Percentiles rank a stretch among this genome's conserved stretches.
Conservation (phyloP, 257 asterid species). For the Vinca minor region DNA sequence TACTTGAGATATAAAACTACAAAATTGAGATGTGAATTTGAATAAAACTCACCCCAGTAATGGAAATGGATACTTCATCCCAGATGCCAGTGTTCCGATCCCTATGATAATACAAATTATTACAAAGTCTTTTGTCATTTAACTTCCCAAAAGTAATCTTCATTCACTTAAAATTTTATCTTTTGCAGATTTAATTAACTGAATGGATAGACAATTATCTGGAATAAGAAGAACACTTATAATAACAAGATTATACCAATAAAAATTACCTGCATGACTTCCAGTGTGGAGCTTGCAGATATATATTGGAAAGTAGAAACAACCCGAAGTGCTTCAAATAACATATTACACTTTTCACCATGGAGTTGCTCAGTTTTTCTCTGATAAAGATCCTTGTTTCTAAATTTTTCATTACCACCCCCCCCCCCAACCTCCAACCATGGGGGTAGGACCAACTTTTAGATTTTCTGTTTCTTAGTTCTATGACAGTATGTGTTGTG, state of each 20-base stretch:
- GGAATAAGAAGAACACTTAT: neutral
- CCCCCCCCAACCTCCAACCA: too few relatives aligned
- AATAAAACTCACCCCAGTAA: constrained; percentile 73
- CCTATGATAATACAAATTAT: constrained; percentile 36
- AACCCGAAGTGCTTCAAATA: neutral
- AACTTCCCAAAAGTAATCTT: neutral
- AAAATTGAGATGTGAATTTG: constrained; percentile 3
- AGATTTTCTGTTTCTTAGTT: too few relatives aligned
- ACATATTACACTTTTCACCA: too few relatives aligned
- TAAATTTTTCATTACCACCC: too few relatives aligned
- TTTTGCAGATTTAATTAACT: neutral
- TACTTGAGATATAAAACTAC: neutral
- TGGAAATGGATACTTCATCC: constrained; percentile 89
- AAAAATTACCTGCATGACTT: neutral
- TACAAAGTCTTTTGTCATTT: constrained; percentile 6
- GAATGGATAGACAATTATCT: neutral
- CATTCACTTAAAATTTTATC: neutral
- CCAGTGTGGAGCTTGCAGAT: neutral
- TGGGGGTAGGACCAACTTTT: too few relatives aligned
- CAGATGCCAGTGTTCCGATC: constrained; percentile 98
- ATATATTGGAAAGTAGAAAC: neutral
- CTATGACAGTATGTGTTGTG: too few relatives aligned
- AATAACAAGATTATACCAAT: neutral
- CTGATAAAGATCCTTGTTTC: too few relatives aligned
- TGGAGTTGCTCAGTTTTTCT: too few relatives aligned